Evolutionary conservation across 129 eudicot genomes (phyloP).

Genomic region (Artemisia tridentata): DNA sequence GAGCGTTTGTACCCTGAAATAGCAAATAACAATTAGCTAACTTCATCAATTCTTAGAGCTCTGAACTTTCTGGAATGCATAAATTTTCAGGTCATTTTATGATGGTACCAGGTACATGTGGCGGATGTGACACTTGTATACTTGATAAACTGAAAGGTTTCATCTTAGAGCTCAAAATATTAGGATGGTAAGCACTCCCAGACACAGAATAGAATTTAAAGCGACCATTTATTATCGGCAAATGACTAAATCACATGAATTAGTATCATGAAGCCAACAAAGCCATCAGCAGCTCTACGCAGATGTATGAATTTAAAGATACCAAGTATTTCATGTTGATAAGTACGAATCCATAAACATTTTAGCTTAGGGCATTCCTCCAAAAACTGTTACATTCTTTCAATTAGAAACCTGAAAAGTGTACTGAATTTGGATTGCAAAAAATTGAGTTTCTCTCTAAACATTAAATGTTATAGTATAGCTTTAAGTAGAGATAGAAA

Average conservation of each 20-base stretch:
- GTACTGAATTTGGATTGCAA: conserved; percentile 2
- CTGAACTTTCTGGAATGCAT: background rate
- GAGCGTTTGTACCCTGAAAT: background rate
- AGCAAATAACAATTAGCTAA: background rate
- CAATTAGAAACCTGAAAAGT: background rate
- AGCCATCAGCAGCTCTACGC: background rate
- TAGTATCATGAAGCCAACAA: background rate
- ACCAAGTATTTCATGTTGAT: conserved; percentile 10
- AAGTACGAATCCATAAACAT: background rate
- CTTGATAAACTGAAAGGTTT: background rate
- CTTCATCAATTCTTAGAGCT: background rate
- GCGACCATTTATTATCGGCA: background rate
- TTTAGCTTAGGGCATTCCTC: conserved; percentile 2
- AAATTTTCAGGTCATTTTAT: background rate
- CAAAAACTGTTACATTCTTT: background rate
- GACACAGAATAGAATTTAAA: background rate
- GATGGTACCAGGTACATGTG: background rate
- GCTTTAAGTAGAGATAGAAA: conserved; percentile 13
- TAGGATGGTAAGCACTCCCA: background rate
- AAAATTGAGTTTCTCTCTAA: conserved; percentile 3
- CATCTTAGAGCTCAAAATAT: background rate
- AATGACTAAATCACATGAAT: background rate
- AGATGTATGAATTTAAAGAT: background rate
- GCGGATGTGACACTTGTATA: background rate
- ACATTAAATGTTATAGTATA: background rate